These are phyloP conservation scores for Encephalitozoon romaleae DNA, from an alignment of 371 early-diverging fungal species.

Conservation along the genomic window DNA sequence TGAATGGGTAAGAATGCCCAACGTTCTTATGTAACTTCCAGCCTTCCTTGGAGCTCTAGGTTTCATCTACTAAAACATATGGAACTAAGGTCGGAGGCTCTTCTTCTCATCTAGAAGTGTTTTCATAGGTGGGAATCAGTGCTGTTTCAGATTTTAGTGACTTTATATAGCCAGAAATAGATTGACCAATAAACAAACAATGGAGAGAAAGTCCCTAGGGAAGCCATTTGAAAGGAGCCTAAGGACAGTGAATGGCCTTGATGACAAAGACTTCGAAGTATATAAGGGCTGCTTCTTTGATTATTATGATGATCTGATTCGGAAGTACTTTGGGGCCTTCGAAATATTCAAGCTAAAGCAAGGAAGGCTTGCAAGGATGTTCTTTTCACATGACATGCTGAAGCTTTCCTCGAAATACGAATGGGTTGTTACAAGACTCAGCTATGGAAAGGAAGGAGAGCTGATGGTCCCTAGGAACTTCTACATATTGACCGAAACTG, in stretches of 20 bases:
- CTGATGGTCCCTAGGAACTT: slow-evolving; percentile 39
- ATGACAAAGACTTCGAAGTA: background rate
- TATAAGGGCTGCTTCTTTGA: background rate
- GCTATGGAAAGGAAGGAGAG: slow-evolving; percentile 24
- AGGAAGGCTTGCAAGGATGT: background rate
- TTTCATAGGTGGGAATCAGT: background rate
- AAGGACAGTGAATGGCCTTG: slow-evolving; percentile 27
- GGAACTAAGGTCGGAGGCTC: background rate
- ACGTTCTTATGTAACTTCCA: background rate
- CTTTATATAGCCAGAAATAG: background rate
- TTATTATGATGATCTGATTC: background rate
- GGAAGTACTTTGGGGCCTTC: slow-evolving; percentile 1
- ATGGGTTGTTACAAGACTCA: slow-evolving; percentile 1
- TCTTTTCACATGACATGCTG: background rate
- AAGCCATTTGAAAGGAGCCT: background rate
- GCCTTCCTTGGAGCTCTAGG: background rate
- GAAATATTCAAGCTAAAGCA: slow-evolving; percentile 3
- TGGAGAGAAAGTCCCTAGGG: background rate
- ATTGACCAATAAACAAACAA: background rate
- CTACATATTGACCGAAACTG: slow-evolving; percentile 28
- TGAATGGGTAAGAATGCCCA: background rate
- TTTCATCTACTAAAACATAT: background rate
- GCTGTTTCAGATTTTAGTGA: background rate
- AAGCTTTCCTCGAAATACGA: background rate
- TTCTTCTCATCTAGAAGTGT: background rate